These are phyloP conservation scores for Fusarium buharicum DNA, from an alignment of 2,329 filamentous ascomycete species.

Conservation along the genomic window DNA sequence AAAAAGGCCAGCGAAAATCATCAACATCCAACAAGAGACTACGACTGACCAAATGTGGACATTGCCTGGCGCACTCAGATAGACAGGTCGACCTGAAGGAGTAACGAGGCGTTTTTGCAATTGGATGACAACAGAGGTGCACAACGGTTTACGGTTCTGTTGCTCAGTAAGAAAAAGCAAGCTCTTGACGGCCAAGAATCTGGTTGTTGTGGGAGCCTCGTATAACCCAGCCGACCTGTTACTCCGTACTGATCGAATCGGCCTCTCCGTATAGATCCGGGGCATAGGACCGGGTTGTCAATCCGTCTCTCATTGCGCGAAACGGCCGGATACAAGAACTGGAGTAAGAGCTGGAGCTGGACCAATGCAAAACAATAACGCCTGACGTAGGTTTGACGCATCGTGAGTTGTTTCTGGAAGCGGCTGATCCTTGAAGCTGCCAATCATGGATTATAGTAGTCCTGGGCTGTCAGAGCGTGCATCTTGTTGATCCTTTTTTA, in stretches of 20 bases:
- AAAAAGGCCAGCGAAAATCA: slow-evolving; percentile 23
- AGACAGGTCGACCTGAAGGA: slow-evolving; percentile 18
- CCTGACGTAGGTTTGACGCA: slow-evolving; percentile 38
- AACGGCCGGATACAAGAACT: background rate
- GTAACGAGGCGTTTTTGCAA: background rate
- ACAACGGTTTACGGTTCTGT: too few relatives aligned
- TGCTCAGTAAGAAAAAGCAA: too few relatives aligned
- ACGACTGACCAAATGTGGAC: slow-evolving; percentile 5
- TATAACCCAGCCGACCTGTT: slow-evolving; percentile 23
- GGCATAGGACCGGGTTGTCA: background rate
- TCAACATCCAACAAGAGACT: slow-evolving; percentile 7
- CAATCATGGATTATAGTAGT: slow-evolving; percentile 21
- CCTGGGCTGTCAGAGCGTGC: slow-evolving; percentile 5
- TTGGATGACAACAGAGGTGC: too few relatives aligned
- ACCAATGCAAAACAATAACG: background rate
- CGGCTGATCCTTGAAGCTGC: slow-evolving; percentile 23
- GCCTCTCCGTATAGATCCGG: slow-evolving; percentile 25
- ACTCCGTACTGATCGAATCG: slow-evolving; percentile 22
- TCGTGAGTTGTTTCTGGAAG: slow-evolving; percentile 33
- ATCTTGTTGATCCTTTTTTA: slow-evolving; percentile 37
- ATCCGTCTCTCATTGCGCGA: background rate
- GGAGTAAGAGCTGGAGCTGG: background rate
- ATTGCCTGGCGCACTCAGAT: slow-evolving; percentile 20
- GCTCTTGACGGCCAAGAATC: too few relatives aligned
- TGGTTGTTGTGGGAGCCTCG: slow-evolving; percentile 10